Conservation (phyloP, 2,329 filamentous ascomycete species). For the Alternaria incomplexa region DNA sequence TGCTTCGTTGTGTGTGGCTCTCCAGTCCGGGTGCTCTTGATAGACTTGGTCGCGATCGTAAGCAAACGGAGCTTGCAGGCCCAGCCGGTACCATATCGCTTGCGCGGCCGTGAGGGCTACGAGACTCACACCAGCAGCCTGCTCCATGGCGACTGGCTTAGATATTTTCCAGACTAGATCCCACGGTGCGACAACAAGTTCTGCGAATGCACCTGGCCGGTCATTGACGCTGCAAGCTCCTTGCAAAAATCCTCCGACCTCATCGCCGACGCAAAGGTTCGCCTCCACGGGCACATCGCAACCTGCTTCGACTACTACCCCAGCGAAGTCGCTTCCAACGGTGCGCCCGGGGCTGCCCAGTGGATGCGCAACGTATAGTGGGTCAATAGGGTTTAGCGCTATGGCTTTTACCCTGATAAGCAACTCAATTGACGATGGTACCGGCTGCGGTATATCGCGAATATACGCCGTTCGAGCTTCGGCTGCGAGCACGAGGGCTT, state of each 20-base stretch:
- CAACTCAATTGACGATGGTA: slow-evolving; percentile 22
- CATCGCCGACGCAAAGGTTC: slow-evolving; percentile 30
- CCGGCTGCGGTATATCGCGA: slow-evolving; percentile 10
- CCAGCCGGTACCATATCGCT: slow-evolving; percentile 49
- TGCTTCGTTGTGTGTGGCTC: neutral
- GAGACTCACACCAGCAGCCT: slow-evolving; percentile 51
- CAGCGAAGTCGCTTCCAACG: slow-evolving; percentile 31
- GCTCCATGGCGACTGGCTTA: slow-evolving; percentile 37
- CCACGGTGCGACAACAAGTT: slow-evolving; percentile 45
- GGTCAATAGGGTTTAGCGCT: slow-evolving; percentile 41
- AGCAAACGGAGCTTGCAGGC: slow-evolving; percentile 44
- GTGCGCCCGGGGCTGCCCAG: slow-evolving; percentile 42
- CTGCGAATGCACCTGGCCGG: slow-evolving; percentile 55
- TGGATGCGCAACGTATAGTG: slow-evolving; percentile 46
- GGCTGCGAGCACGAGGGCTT: slow-evolving; percentile 28
- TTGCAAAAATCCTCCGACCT: slow-evolving; percentile 53
- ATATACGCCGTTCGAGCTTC: slow-evolving; percentile 17
- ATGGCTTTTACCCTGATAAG: slow-evolving; percentile 33
- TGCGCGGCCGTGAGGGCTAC: slow-evolving; percentile 55
- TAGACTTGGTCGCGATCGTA: slow-evolving; percentile 16
- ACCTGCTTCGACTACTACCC: slow-evolving; percentile 19
- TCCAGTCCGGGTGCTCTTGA: slow-evolving; percentile 19
- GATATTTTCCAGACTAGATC: slow-evolving; percentile 52
- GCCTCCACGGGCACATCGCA: slow-evolving; percentile 11
- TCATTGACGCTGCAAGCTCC: slow-evolving; percentile 53